phyloP scores from a whole-genome alignment of 768 basidiomycete species.

The Lentinula sp. region DNA sequence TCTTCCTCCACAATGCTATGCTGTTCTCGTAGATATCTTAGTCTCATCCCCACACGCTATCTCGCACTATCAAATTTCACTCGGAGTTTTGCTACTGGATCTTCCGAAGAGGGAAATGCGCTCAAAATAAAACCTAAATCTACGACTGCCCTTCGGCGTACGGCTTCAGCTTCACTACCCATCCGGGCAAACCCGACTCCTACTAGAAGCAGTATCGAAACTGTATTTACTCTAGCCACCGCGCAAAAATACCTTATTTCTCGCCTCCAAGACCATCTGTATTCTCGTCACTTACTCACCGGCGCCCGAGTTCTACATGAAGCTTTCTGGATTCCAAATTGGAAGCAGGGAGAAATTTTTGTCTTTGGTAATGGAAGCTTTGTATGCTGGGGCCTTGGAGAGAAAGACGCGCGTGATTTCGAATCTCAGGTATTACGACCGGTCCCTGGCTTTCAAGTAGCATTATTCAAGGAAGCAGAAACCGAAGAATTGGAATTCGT shows the following conservation, averaged over 20 bases:
- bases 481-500: slow-evolving; percentile 93
- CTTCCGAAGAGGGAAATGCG: not conserved
- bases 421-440: slow-evolving; percentile 53
- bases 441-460: slow-evolving; percentile 54
- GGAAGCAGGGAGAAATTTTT: slow-evolving; percentile 74
- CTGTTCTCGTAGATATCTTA: not conserved
- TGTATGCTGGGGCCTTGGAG: slow-evolving; percentile 85
- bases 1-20: not conserved
- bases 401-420: slow-evolving; percentile 68
- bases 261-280: slow-evolving; percentile 43
- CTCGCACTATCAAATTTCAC: not conserved
- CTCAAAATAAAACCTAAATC: slow-evolving; percentile 61
- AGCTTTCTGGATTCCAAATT: slow-evolving; percentile 59
- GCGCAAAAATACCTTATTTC: slow-evolving; percentile 77
- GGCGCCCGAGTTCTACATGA: slow-evolving; percentile 62
- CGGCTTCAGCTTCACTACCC: slow-evolving; percentile 80
- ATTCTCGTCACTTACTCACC: slow-evolving; percentile 37
- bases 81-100: not conserved
- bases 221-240: slow-evolving; percentile 81
- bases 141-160: slow-evolving; percentile 71
- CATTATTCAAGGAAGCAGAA: slow-evolving; percentile 61
- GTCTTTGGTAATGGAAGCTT: slow-evolving; percentile 85
- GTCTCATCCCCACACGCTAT: not conserved
- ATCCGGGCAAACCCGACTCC: slow-evolving; percentile 85
- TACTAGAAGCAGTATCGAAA: slow-evolving; percentile 72